These are phyloP conservation scores for Craterostigma plantagineum DNA, from an alignment of 257 asterid genomes.

Conservation along the genomic window DNA sequence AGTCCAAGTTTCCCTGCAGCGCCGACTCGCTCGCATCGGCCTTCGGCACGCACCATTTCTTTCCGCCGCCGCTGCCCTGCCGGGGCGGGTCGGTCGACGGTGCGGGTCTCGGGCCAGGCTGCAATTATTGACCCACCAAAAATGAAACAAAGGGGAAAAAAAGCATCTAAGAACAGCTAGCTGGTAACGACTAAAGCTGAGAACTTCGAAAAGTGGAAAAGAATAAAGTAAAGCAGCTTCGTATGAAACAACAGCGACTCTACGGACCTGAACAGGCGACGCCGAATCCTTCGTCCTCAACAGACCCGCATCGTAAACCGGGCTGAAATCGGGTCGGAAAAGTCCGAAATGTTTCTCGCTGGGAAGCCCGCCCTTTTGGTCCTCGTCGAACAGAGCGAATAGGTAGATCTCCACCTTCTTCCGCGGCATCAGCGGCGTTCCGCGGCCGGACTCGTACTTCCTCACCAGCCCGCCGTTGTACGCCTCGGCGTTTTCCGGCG, in stretches of 20 bases:
- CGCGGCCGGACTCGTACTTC: conserved; percentile 26
- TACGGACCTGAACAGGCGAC: conserved; percentile 12
- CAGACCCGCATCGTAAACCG: conserved; percentile 53
- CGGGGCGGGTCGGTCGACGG: conserved; percentile 9
- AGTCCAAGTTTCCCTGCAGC: conserved; percentile 43
- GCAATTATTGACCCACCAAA: not conserved
- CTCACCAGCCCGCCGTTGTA: conserved; percentile 49
- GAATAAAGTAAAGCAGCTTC: not conserved
- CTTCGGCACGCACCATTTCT: conserved; percentile 63
- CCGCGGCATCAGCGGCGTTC: conserved; percentile 73
- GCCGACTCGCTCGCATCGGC: conserved; percentile 16
- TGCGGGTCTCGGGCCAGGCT: conserved; percentile 18
- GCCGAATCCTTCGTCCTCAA: conserved; percentile 26
- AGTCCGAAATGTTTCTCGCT: conserved; percentile 79
- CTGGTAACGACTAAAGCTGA: not conserved
- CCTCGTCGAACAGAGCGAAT: conserved; percentile 62
- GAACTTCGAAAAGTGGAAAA: not conserved
- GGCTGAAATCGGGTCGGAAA: conserved; percentile 49
- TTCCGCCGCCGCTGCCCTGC: too few species aligned
- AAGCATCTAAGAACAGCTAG: not conserved
- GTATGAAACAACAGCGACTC: not conserved
- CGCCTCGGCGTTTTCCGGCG: conserved; percentile 48
- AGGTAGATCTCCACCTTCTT: conserved; percentile 48
- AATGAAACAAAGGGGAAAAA: not conserved
- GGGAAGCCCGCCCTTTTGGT: conserved; percentile 39